A percentile compares a stretch with the other conserved stretches of the same genome.
phyloP scores from a whole-genome alignment of 164 flowering plant genomes.

The Dillenia suffruticosa region DNA sequence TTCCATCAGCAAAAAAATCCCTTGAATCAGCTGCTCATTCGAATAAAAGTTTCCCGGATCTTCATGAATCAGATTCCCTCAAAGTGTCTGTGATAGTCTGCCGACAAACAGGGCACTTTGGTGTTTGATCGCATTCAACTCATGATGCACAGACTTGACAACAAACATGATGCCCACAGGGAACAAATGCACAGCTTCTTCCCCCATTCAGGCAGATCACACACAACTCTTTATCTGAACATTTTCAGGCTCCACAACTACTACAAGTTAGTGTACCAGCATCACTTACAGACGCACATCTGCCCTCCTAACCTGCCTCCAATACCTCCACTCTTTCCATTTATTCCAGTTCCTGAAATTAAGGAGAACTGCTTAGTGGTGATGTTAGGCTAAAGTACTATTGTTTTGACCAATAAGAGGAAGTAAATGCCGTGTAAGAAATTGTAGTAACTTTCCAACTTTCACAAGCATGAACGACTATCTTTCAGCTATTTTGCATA shows the following conservation, averaged over 20 bases:
- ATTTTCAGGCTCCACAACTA: constrained; percentile 47
- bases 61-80: constrained; percentile 58
- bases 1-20: no score
- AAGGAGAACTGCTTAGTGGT: not conserved
- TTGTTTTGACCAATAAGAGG: not conserved
- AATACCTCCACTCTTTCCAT: constrained; percentile 65
- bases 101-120: constrained; percentile 87
- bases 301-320: constrained; percentile 27
- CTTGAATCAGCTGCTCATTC: no score
- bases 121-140: constrained; percentile 55
- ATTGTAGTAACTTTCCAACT: not conserved
- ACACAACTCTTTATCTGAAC: constrained; percentile 71
- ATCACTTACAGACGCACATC: constrained; percentile 10
- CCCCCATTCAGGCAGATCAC: constrained; percentile 75
- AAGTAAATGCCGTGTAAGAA: not conserved
- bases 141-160: constrained; percentile 68
- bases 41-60: not conserved
- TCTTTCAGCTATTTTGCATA: no score
- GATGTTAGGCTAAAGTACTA: not conserved
- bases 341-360: constrained; percentile 67
- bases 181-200: constrained; percentile 68
- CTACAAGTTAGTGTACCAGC: constrained; percentile 8
- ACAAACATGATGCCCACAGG: constrained; percentile 93
- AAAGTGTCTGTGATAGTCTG: constrained; percentile 58
- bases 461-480: not conserved